These are phyloP conservation scores for Clavispora santaluciae DNA, from an alignment of 805 yeast species.

Conservation along the genomic window DNA sequence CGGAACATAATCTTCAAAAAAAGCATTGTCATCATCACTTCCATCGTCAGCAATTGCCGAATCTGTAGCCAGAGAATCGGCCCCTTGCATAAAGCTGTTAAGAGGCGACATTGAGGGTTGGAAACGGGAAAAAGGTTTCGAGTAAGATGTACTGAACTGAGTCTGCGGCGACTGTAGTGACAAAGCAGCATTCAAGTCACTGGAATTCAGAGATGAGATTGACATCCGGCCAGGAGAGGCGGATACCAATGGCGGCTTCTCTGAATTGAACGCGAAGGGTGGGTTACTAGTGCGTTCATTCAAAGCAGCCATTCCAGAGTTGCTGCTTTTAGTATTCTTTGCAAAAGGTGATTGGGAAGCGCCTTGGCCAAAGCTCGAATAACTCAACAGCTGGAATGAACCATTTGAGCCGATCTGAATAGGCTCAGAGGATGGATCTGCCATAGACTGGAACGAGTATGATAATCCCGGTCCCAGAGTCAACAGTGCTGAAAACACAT, in stretches of 20 bases:
- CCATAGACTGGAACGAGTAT: not conserved
- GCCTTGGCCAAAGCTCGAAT: not conserved
- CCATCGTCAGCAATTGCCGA: slow-evolving; percentile 34
- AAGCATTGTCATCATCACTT: slow-evolving; percentile 22
- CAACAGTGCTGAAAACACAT: not conserved
- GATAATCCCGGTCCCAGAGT: not conserved
- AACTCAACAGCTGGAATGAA: not conserved
- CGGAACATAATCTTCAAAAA: slow-evolving; percentile 78
- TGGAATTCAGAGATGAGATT: slow-evolving; percentile 7
- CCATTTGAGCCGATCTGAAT: not conserved
- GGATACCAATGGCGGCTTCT: not conserved
- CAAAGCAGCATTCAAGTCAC: slow-evolving; percentile 3
- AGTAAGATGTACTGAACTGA: slow-evolving; percentile 1
- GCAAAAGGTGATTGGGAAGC: not conserved
- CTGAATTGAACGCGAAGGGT: not conserved
- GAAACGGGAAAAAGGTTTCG: not conserved
- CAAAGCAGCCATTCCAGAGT: not conserved
- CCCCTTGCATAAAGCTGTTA: not conserved
- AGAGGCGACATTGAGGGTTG: slow-evolving; percentile 6
- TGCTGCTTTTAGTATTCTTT: not conserved
- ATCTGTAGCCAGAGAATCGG: slow-evolving; percentile 3
- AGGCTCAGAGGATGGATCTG: not conserved
- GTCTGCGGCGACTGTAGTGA: not conserved
- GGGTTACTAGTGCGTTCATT: not conserved
- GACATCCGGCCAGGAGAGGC: slow-evolving; percentile 1